phyloP scores from a whole-genome alignment of 768 basidiomycete genomes.

The Pleurotus tuber-regium region DNA sequence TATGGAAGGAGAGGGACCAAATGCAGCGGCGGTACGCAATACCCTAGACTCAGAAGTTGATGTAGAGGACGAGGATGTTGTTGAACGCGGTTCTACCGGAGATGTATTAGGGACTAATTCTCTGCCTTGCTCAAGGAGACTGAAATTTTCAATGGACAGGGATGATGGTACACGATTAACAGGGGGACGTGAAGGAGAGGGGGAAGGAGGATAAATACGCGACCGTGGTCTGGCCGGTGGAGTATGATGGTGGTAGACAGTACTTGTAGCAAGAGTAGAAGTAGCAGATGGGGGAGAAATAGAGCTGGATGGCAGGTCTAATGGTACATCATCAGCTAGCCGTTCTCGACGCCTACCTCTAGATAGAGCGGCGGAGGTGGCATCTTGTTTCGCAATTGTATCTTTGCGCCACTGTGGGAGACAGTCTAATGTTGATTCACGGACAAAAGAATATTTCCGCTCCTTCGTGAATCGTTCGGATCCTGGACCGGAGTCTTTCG shows the following conservation, averaged over 20 bases:
- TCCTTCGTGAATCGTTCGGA: conserved; percentile 26
- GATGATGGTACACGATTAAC: conserved; percentile 31
- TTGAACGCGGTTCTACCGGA: conserved; percentile 16
- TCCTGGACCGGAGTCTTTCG: conserved; percentile 47
- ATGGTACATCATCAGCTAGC: conserved; percentile 32
- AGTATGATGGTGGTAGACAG: conserved; percentile 28
- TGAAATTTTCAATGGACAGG: conserved; percentile 20
- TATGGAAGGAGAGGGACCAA: conserved; percentile 26
- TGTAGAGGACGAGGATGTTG: conserved; percentile 13
- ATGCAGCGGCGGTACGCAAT: conserved; percentile 40
- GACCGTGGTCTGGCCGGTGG: conserved; percentile 41
- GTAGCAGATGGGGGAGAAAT: conserved; percentile 23
- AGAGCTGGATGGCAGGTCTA: neutral
- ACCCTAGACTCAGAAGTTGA: conserved; percentile 21
- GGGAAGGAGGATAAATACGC: conserved; percentile 51
- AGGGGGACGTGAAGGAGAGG: conserved; percentile 50
- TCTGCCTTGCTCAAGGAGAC: conserved; percentile 1
- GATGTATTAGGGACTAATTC: conserved; percentile 6
- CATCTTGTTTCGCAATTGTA: conserved; percentile 36
- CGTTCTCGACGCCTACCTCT: conserved; percentile 66
- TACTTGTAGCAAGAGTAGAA: conserved; percentile 26
- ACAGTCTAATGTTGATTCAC: conserved; percentile 45
- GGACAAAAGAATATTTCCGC: conserved; percentile 37
- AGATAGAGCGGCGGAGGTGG: conserved; percentile 22
- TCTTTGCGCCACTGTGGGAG: conserved; percentile 60